phyloP scores from a whole-genome alignment of 768 basidiomycete genomes.

The Mycena metata region DNA sequence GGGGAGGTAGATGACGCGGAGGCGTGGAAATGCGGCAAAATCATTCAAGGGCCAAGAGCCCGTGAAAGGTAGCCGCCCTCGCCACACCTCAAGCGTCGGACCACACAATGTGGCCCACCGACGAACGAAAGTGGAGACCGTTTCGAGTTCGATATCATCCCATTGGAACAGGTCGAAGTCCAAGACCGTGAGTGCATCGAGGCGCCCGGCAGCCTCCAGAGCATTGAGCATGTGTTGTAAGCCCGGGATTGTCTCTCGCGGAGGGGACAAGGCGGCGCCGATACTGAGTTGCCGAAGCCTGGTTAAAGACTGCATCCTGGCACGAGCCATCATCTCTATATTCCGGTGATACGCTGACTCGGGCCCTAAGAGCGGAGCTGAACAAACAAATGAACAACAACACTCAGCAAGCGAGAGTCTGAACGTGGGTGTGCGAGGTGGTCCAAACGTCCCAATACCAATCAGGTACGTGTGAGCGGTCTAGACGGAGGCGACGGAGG shows the following conservation, averaged over 20 bases:
- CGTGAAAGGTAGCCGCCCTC: constrained; percentile 8
- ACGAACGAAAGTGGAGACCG: neutral
- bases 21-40: constrained; percentile 14
- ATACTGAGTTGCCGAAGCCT: constrained; percentile 1
- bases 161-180: constrained; percentile 29
- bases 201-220: neutral
- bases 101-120: constrained; percentile 20
- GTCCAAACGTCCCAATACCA: too few species aligned
- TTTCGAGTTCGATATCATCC: neutral
- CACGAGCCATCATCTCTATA: constrained; percentile 23
- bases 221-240: constrained; percentile 13
- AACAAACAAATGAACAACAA: too few species aligned
- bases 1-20: constrained; percentile 16
- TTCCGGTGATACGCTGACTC: too few species aligned
- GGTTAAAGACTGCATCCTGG: constrained; percentile 28
- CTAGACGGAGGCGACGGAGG: too few species aligned
- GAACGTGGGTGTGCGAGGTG: too few species aligned
- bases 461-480: too few species aligned
- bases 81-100: constrained; percentile 24
- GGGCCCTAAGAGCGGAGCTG: too few species aligned
- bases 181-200: constrained; percentile 1
- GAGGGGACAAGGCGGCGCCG: neutral
- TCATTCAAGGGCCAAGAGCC: constrained; percentile 2
- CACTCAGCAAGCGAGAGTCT: too few species aligned
- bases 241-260: neutral